A percentile compares a stretch with the other conserved stretches of the same genome.
phyloP scores from a whole-genome alignment of 805 yeast species.

The Kazachstania africana region DNA sequence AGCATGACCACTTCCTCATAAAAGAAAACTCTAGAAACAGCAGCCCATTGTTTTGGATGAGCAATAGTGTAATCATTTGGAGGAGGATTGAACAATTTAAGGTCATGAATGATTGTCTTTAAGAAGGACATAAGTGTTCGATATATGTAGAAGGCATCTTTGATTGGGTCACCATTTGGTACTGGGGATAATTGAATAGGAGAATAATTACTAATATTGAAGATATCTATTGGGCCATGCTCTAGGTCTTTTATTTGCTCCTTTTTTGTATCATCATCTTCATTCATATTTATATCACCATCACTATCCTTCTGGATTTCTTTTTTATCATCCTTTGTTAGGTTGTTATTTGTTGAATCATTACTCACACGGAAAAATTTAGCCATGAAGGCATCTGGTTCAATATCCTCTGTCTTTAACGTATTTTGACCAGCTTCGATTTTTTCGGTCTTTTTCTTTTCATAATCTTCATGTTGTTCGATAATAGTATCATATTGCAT shows the following conservation, averaged over 20 bases:
- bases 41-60: slow-evolving; percentile 60
- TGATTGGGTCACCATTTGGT: slow-evolving; percentile 48
- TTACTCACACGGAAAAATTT: slow-evolving; percentile 19
- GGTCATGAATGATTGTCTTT: slow-evolving; percentile 79
- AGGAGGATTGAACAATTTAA: slow-evolving; percentile 83
- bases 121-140: slow-evolving; percentile 81
- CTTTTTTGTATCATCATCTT: slow-evolving; percentile 5
- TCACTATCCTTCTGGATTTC: slow-evolving; percentile 22
- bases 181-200: slow-evolving; percentile 53
- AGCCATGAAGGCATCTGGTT: slow-evolving; percentile 29
- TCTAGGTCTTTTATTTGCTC: slow-evolving; percentile 5
- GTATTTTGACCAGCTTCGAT: slow-evolving; percentile 31
- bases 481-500: slow-evolving; percentile 56
- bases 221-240: slow-evolving; percentile 26
- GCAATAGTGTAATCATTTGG: slow-evolving; percentile 43
- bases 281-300: slow-evolving; percentile 6
- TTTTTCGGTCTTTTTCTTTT: slow-evolving; percentile 31
- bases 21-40: slow-evolving; percentile 71
- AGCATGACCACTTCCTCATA: slow-evolving; percentile 74
- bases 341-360: not conserved
- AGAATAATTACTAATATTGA: slow-evolving; percentile 35
- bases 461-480: slow-evolving; percentile 45
- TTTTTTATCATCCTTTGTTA: slow-evolving; percentile 15
- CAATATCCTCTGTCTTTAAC: slow-evolving; percentile 24
- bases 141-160: slow-evolving; percentile 81